Conservation (phyloP, 106 monocot species). For the Ottelia alismoides region DNA sequence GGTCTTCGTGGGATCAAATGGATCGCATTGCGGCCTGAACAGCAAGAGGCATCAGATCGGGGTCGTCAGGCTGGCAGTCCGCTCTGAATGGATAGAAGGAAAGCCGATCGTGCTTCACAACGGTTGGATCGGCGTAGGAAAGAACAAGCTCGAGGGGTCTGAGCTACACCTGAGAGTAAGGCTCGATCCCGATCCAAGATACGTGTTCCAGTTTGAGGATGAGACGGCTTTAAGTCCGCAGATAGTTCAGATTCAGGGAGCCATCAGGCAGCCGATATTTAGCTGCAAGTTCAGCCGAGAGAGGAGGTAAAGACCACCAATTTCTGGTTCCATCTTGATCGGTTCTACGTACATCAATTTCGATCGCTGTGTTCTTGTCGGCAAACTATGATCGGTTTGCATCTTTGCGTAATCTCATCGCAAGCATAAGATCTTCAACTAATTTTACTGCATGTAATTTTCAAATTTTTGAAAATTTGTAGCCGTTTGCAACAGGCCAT, state of each 20-base stretch:
- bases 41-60: slow-evolving; percentile 48
- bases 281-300: slow-evolving; percentile 75
- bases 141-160: slow-evolving; percentile 18
- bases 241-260: slow-evolving; percentile 64
- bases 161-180: slow-evolving; percentile 75
- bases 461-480: no score
- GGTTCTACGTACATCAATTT: no score
- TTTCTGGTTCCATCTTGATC: no score
- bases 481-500: no score
- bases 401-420: no score
- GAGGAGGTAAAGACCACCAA: slow-evolving; percentile 30
- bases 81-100: slow-evolving; percentile 39
- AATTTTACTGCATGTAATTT: no score
- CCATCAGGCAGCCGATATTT: slow-evolving; percentile 65
- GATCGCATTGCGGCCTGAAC: slow-evolving; percentile 27
- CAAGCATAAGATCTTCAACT: no score
- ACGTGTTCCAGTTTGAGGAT: slow-evolving; percentile 80
- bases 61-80: slow-evolving; percentile 43
- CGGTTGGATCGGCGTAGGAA: slow-evolving; percentile 72
- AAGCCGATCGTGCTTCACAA: slow-evolving; percentile 57
- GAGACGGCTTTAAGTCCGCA: slow-evolving; percentile 55
- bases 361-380: no score
- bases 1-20: slow-evolving; percentile 29
- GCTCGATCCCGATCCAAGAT: slow-evolving; percentile 75
- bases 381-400: no score